Conservation (phyloP, 345 rosid species). For the Camelina laxa region DNA sequence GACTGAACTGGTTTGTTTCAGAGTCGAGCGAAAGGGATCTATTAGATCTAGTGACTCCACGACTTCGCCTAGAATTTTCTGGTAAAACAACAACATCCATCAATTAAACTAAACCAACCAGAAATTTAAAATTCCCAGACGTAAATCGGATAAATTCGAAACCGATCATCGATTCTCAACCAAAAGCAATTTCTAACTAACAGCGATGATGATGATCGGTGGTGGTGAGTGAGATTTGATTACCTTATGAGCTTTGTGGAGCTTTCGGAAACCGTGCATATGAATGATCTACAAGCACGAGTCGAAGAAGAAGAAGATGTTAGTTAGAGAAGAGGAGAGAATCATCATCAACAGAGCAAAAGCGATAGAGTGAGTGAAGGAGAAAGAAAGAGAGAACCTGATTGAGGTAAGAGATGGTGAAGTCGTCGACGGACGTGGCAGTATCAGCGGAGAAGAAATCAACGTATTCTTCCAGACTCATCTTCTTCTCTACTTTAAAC, state of each 20-base stretch:
- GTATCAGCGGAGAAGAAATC: constrained; percentile 16
- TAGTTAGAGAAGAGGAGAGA: background rate
- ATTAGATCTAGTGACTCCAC: constrained; percentile 32
- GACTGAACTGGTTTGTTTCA: constrained; percentile 9
- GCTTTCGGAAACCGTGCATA: constrained; percentile 38
- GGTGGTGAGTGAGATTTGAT: no score
- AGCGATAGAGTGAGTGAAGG: background rate
- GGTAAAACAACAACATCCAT: background rate
- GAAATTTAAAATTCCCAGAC: background rate
- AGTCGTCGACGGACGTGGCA: background rate
- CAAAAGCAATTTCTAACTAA: background rate
- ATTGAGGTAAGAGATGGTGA: constrained; percentile 43
- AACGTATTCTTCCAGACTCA: constrained; percentile 40
- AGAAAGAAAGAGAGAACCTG: constrained; percentile 31
- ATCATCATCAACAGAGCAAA: background rate
- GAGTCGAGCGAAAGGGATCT: constrained; percentile 43
- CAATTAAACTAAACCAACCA: background rate
- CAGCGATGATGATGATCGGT: no score
- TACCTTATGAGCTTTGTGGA: constrained; percentile 30
- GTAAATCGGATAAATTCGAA: background rate
- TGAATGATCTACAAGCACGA: constrained; percentile 32
- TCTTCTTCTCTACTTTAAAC: constrained; percentile 37
- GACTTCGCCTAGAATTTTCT: constrained; percentile 36
- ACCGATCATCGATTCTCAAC: background rate
- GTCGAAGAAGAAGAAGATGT: background rate